Base-by-base conservation (phyloP, 2,329 filamentous ascomycete genomes). In the Neofusicoccum kwambonambiense region DNA sequence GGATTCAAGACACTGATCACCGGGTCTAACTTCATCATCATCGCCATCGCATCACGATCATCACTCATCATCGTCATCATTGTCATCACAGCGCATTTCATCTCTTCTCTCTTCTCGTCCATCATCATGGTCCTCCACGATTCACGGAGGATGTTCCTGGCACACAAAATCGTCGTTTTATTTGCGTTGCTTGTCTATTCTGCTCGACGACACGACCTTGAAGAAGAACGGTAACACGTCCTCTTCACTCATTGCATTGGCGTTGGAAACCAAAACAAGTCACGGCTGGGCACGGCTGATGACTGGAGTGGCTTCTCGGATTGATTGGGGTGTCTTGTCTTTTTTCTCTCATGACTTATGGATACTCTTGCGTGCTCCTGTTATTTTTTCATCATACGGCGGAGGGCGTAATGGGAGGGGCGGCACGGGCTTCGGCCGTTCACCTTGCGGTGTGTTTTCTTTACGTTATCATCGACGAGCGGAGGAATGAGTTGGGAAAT, bases 261-360 rank as follows among this genome's bases (percentile, higher is more conserved):
- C 56, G 56, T 60, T 60, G 42, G 56, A 60, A 60, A 15, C 31
- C 56, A 47, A 60, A 47, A 60, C 56, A 60, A 37, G 56, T 60
- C 56, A 35, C 17, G 17, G 56, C 56, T 47, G 13, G 9, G 31
- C 39, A 44, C 47, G 27, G 50, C 50, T 52, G n/a, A 37, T 47
- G 41, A 47, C 56, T 47, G 56, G 31, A 47, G 47, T 31, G 56
- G 56, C 39, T 60, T 60, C 42, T 60, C 13, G 52, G 52, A 45
- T 44, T 57, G 52, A 42, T 34, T 22, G 31, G 27, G 56, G 41
- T 60, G 56, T 60, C 42, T 37, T 4, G 22, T 13, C 4, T 37
- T 37, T 13, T 44, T 47, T 19, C 13, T 37, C 42, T 60, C 42
- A 60, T 45, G 56, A 60, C 56, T 60, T 47, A 60, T 60, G 56